phyloP scores from a whole-genome alignment of 805 yeast species.

The Suhomyces sp. region DNA sequence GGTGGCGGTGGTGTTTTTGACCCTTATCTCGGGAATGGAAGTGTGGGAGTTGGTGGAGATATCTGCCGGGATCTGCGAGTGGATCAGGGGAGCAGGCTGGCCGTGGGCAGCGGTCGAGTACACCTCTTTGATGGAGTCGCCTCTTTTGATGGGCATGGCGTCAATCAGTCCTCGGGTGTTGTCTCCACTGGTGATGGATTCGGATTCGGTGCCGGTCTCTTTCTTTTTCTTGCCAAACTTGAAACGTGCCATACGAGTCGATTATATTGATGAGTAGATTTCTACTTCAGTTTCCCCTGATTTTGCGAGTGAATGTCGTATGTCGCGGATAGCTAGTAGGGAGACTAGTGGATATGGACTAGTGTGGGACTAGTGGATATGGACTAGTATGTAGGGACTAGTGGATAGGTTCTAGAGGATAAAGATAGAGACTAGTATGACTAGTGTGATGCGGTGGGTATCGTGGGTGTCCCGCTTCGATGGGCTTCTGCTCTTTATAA shows the following conservation, averaged over 20 bases:
- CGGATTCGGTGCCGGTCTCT: conserved; percentile 18
- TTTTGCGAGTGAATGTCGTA: not conserved
- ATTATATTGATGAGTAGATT: not conserved
- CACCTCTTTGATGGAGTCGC: not conserved
- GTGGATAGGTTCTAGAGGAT: too few relatives aligned
- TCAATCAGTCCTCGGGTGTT: conserved; percentile 1
- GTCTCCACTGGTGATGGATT: conserved; percentile 12
- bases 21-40: not conserved
- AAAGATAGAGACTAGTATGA: too few relatives aligned
- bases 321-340: too few relatives aligned
- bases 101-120: not conserved
- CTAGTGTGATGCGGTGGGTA: too few relatives aligned
- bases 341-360: too few relatives aligned
- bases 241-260: conserved; percentile 49
- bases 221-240: conserved; percentile 52
- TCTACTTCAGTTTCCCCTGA: not conserved
- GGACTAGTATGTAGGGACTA: too few relatives aligned
- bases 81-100: conserved; percentile 1
- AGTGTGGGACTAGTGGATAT: too few relatives aligned
- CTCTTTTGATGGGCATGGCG: conserved; percentile 2
- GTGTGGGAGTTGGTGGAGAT: not conserved
- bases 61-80: not conserved
- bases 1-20: not conserved
- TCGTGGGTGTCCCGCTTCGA: too few relatives aligned
- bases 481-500: not conserved